A percentile compares a stretch with the other conserved stretches of the same genome.
phyloP scores from a whole-genome alignment of 495 filamentous ascomycete species.

The Penicillium pulvis region DNA sequence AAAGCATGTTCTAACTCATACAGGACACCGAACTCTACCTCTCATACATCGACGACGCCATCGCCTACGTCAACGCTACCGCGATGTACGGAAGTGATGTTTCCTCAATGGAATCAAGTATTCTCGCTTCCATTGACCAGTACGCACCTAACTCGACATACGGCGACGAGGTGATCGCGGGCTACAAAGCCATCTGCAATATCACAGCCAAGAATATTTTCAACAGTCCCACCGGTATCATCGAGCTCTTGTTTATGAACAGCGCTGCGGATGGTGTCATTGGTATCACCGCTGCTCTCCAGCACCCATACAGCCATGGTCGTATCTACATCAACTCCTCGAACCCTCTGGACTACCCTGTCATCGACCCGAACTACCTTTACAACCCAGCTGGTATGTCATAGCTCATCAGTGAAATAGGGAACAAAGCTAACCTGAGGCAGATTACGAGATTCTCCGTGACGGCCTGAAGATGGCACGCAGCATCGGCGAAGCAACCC shows the following conservation, averaged over 20 bases:
- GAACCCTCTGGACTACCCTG: constrained; percentile 36
- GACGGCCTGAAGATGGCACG: constrained; percentile 38
- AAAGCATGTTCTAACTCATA: constrained; percentile 8
- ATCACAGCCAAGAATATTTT: constrained; percentile 33
- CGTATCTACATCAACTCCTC: constrained; percentile 39
- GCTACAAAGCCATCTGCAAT: constrained; percentile 39
- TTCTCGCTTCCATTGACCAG: constrained; percentile 24
- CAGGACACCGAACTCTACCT: constrained; percentile 31
- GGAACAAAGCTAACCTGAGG: neutral
- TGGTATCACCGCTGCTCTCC: constrained; percentile 39
- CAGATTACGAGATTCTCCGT: constrained; percentile 38
- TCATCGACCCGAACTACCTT: constrained; percentile 41
- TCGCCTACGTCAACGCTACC: constrained; percentile 37
- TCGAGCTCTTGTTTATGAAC: constrained; percentile 39
- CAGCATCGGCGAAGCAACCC: constrained; percentile 26
- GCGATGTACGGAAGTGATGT: constrained; percentile 23
- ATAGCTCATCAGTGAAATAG: neutral
- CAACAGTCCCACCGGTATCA: constrained; percentile 28
- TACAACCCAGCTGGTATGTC: constrained; percentile 32
- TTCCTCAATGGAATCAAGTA: constrained; percentile 15
- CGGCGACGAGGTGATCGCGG: constrained; percentile 28
- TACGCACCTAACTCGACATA: constrained; percentile 30
- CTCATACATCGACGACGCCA: constrained; percentile 34
- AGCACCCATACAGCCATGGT: constrained; percentile 40
- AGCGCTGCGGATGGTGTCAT: constrained; percentile 33